phyloP scores from a whole-genome alignment of 306 rosid genomes.

The Begonia masoniana region DNA sequence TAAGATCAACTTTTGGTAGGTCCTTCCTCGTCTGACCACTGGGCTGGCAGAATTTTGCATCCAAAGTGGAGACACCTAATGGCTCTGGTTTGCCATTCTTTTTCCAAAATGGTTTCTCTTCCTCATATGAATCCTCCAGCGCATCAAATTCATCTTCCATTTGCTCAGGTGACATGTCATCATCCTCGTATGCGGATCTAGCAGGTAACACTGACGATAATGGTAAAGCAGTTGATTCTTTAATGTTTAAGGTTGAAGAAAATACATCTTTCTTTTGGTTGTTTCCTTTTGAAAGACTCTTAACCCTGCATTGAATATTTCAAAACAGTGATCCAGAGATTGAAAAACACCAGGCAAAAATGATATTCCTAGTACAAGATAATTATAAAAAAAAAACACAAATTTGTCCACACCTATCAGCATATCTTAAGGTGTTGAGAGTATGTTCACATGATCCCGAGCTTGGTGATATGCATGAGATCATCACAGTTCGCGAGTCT shows the following conservation, averaged over 20 bases:
- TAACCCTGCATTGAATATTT: constrained; percentile 45
- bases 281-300: constrained; percentile 86
- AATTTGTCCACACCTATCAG: constrained; percentile 60
- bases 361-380: neutral
- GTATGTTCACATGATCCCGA: constrained; percentile 97
- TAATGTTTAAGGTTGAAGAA: constrained; percentile 56
- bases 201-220: constrained; percentile 46
- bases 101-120: constrained; percentile 60
- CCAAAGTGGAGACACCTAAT: constrained; percentile 26
- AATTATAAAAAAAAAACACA: neutral
- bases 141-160: constrained; percentile 63
- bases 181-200: constrained; percentile 50
- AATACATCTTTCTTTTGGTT: constrained; percentile 68
- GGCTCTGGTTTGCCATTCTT: constrained; percentile 62
- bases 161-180: constrained; percentile 50
- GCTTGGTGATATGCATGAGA: constrained; percentile 98
- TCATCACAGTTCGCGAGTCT: constrained; percentile 93
- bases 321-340: neutral
- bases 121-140: constrained; percentile 58
- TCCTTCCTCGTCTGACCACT: constrained; percentile 63
- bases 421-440: constrained; percentile 89
- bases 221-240: constrained; percentile 71
- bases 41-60: constrained; percentile 55
- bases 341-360: neutral
- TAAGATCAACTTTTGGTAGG: constrained; percentile 50